Conservation (phyloP, 192 early-diverging fungal genomes). For the Backusella liffmaniae region DNA sequence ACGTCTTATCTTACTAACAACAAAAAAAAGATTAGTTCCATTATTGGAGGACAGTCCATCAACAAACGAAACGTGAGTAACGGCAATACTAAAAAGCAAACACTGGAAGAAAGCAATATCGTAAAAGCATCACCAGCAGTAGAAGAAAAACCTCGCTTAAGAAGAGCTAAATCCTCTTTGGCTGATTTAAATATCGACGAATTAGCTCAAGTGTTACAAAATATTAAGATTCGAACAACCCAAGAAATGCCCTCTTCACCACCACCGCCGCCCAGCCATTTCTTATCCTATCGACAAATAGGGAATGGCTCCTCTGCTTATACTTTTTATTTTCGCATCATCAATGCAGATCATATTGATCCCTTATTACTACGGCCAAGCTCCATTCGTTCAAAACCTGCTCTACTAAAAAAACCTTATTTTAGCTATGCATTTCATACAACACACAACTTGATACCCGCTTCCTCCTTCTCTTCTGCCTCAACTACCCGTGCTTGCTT, state of each 20-base stretch:
- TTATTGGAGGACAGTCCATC: not conserved
- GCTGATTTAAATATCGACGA: slow-evolving; percentile 18
- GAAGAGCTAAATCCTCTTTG: slow-evolving; percentile 14
- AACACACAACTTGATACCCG: slow-evolving; percentile 16
- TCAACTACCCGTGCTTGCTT: slow-evolving; percentile 16
- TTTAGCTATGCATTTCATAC: slow-evolving; percentile 32
- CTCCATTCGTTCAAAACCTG: not conserved
- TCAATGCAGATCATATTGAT: slow-evolving; percentile 28
- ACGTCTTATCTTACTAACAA: slow-evolving; percentile 6
- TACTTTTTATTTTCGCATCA: slow-evolving; percentile 34
- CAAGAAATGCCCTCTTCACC: not conserved
- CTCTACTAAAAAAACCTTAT: slow-evolving; percentile 14
- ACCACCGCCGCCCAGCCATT: not conserved
- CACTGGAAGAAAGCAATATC: not conserved
- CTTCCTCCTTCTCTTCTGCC: slow-evolving; percentile 14
- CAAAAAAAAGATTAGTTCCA: slow-evolving; percentile 11
- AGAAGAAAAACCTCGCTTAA: not conserved
- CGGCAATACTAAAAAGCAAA: not conserved
- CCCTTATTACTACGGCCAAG: slow-evolving; percentile 9
- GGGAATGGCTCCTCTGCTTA: slow-evolving; percentile 24
- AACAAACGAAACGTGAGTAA: not conserved
- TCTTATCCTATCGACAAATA: slow-evolving; percentile 31
- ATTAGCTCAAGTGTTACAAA: slow-evolving; percentile 8
- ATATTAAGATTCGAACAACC: slow-evolving; percentile 3
- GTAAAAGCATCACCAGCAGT: not conserved